Evolutionary conservation across 768 basidiomycete genomes (phyloP).

Genomic region (Termitomyces sp.): DNA sequence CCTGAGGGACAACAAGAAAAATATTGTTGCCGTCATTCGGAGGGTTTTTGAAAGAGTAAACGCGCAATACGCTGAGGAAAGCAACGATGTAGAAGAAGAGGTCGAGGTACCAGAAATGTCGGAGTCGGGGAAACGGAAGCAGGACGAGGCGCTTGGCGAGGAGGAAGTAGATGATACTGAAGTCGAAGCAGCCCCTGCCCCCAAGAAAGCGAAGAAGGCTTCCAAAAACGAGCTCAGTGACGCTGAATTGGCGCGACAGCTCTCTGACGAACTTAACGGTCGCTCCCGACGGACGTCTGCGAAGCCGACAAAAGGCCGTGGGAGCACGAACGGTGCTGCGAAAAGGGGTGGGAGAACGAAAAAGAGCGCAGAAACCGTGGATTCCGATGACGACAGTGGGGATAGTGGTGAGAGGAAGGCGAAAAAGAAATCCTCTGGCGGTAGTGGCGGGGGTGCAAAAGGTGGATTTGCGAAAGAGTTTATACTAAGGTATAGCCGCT

Average conservation of each 20-base stretch:
- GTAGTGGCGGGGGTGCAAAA: conserved; percentile 48
- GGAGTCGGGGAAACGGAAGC: conserved; percentile 35
- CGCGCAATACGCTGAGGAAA: conserved; percentile 27
- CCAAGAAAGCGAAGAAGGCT: conserved; percentile 50
- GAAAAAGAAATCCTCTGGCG: conserved; percentile 42
- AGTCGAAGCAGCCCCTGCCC: conserved; percentile 28
- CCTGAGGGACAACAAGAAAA: conserved; percentile 63
- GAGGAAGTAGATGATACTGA: conserved; percentile 31
- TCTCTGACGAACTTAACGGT: conserved; percentile 68
- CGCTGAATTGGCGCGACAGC: conserved; percentile 65
- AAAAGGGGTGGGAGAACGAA: conserved; percentile 41
- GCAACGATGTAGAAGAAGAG: conserved; percentile 29
- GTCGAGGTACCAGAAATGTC: conserved; percentile 16
- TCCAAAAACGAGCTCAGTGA: conserved; percentile 57
- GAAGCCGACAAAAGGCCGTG: conserved; percentile 32
- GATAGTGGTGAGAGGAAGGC: conserved; percentile 40
- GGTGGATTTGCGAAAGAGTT: conserved; percentile 83
- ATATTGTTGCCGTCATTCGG: conserved; percentile 68
- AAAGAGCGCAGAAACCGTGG: conserved; percentile 55
- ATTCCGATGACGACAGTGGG: conserved; percentile 51
- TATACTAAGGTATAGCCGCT: conserved; percentile 50
- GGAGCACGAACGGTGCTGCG: conserved; percentile 32
- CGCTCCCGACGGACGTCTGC: conserved; percentile 47
- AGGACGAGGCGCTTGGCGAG: conserved; percentile 26
- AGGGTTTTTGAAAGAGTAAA: conserved; percentile 62